Base-by-base conservation (phyloP, 1,284 basidiomycete species). In the Coriolopsis trogii region DNA sequence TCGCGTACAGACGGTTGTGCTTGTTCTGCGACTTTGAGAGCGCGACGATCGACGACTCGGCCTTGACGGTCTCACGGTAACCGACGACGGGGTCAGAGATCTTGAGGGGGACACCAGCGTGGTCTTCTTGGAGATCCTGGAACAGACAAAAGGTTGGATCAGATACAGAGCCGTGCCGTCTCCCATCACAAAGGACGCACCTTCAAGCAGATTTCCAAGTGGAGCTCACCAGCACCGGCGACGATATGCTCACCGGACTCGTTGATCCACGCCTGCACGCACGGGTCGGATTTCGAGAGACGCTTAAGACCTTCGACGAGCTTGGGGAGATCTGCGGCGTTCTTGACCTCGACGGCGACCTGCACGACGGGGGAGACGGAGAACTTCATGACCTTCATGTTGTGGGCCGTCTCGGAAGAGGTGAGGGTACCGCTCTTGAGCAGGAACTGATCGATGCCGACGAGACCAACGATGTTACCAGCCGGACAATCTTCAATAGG, bases 371-470 rank as follows among this genome's bases (percentile, higher is more conserved):
- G 97, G 37, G 97, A 99, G 60, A 99, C 97, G 71, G 94, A 96
- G 85, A 96, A 97, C 82, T 93, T 95, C 96, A 99, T 99, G 77
- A 99, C 95, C 81, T 82, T 94, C 93, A 99, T 97, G 86, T 99
- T 99, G 85, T 99, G 97, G 47, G 97, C 97, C 52, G 95, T 98
- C 79, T 99, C 97, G 53, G 93, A 95, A 59, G 90, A 88, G 61
- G 97, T 98, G 67, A 99, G 87, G 62, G 97, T 99, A 77, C 97
- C 96, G 65, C 87, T 94, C 87, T 99, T 99, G 76, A 99, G 90
- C 80, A 99, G 80, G 92, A 98, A 99, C 80, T 99, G 97, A 79
- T 99, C 97, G 68, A 99, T 92, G 84, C 97, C 97, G 77, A 99
- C 96, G 70, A 99, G 91, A 86, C 97, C 97, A 63, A 95, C 78